Evolutionary conservation across 164 flowering plant species (phyloP).

Genomic region (Magnolia kwangsiensis): DNA sequence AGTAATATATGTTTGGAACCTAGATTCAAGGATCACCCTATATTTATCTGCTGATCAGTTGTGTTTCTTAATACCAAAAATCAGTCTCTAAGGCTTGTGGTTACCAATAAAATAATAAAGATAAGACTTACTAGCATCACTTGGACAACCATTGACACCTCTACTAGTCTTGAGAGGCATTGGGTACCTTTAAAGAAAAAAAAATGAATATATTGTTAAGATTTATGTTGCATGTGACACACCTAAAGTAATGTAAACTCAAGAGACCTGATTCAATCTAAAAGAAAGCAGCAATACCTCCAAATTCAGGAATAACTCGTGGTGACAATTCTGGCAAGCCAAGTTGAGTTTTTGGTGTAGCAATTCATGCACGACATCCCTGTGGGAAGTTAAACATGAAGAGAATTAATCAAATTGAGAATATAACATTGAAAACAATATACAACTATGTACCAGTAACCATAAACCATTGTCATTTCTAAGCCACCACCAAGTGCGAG

Average conservation of each 20-base stretch:
- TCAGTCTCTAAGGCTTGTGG: no score
- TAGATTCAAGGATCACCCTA: no score
- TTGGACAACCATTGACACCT: slow-evolving; percentile 75
- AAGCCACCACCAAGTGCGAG: slow-evolving; percentile 98
- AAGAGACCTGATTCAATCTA: neutral
- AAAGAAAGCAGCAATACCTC: slow-evolving; percentile 51
- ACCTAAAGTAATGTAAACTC: neutral
- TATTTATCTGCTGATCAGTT: no score
- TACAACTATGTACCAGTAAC: slow-evolving; percentile 13
- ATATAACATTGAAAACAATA: neutral
- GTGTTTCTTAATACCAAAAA: no score
- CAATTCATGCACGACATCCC: slow-evolving; percentile 93
- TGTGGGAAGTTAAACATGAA: slow-evolving; percentile 19
- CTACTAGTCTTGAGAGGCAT: slow-evolving; percentile 92
- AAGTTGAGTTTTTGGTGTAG: slow-evolving; percentile 71
- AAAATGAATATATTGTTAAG: neutral
- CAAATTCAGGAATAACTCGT: slow-evolving; percentile 88
- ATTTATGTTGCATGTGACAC: neutral
- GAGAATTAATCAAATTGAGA: neutral
- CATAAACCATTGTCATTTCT: slow-evolving; percentile 77
- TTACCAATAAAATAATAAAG: no score
- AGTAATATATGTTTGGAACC: no score
- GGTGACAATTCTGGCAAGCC: slow-evolving; percentile 91
- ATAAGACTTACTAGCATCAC: slow-evolving; percentile 75
- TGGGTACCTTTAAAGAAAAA: slow-evolving; percentile 67